These are phyloP conservation scores for Funneliformis caledonium DNA, from an alignment of 371 early-diverging fungal genomes.

Conservation along the genomic window DNA sequence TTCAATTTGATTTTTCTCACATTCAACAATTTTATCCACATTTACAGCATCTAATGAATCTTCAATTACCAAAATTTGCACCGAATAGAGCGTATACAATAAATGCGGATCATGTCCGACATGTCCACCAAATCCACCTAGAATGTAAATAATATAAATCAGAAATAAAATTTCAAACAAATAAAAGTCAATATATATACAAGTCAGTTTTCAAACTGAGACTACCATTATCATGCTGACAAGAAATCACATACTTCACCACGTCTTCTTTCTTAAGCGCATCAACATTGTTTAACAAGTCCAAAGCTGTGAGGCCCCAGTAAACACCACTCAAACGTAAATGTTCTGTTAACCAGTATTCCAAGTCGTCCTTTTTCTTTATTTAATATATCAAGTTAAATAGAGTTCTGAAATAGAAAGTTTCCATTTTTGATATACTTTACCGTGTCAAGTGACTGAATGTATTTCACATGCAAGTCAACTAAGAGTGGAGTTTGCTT, in stretches of 20 bases:
- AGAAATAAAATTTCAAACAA: not conserved
- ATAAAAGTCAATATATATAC: not conserved
- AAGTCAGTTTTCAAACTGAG: not conserved
- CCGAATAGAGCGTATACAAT: conserved; percentile 90
- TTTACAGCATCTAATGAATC: conserved; percentile 81
- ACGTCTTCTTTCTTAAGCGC: conserved; percentile 76
- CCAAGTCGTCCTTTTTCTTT: conserved; percentile 80
- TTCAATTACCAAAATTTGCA: conserved; percentile 89
- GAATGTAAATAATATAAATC: not conserved
- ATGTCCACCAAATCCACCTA: conserved; percentile 94
- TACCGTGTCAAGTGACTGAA: conserved; percentile 73
- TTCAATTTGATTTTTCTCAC: conserved; percentile 53
- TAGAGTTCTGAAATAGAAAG: not conserved
- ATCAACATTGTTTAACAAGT: conserved; percentile 70
- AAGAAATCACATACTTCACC: conserved; percentile 75
- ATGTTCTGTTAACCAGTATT: conserved; percentile 94
- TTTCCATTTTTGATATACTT: conserved; percentile 30
- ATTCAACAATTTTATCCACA: conserved; percentile 66
- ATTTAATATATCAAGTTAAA: not conserved
- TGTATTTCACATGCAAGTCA: conserved; percentile 81
- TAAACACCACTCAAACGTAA: conserved; percentile 91
- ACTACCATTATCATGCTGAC: conserved; percentile 77
- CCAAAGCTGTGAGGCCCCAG: conserved; percentile 91
- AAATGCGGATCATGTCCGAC: conserved; percentile 91
- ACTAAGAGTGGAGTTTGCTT: conserved; percentile 48